phyloP scores from a whole-genome alignment of 169 alveolate species.

The Perkinsus marinus region DNA sequence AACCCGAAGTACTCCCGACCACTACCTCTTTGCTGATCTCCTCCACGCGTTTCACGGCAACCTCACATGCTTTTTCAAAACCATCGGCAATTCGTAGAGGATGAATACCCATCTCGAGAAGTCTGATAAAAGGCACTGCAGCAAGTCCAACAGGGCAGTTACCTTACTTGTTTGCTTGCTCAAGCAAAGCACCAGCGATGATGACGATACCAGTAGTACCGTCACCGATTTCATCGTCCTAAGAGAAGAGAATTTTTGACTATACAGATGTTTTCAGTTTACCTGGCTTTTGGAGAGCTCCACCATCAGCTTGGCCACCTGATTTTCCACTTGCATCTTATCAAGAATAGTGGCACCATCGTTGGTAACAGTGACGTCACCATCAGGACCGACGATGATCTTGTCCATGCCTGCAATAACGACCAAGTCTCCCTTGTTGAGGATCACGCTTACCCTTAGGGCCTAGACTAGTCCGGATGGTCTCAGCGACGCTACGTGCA shows the following conservation, averaged over 20 bases:
- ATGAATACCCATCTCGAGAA: constrained; percentile 76
- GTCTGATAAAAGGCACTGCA: not conserved
- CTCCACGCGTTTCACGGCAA: constrained; percentile 76
- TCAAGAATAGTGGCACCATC: constrained; percentile 91
- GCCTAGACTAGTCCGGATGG: constrained; percentile 91
- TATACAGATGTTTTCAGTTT: no score
- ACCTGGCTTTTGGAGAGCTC: constrained; percentile 85
- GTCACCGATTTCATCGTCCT: constrained; percentile 99
- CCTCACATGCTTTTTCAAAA: constrained; percentile 88
- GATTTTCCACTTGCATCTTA: constrained; percentile 85
- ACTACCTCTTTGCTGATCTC: constrained; percentile 51
- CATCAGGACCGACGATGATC: constrained; percentile 91
- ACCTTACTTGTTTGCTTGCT: constrained; percentile 66
- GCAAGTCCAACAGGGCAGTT: not conserved
- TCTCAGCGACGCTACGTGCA: constrained; percentile 86
- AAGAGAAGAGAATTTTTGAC: constrained; percentile 85
- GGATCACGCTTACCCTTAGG: constrained; percentile 57
- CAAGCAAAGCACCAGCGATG: constrained; percentile 93
- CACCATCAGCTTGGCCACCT: constrained; percentile 93
- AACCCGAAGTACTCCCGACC: not conserved
- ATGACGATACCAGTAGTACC: constrained; percentile 99
- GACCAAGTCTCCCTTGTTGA: not conserved
- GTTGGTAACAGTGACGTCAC: constrained; percentile 94
- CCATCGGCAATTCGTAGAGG: constrained; percentile 97
- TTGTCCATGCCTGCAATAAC: constrained; percentile 91